These are phyloP conservation scores for Leptomonas pyrrhocoris DNA, from an alignment of 208 protist species.

Conservation along the genomic window DNA sequence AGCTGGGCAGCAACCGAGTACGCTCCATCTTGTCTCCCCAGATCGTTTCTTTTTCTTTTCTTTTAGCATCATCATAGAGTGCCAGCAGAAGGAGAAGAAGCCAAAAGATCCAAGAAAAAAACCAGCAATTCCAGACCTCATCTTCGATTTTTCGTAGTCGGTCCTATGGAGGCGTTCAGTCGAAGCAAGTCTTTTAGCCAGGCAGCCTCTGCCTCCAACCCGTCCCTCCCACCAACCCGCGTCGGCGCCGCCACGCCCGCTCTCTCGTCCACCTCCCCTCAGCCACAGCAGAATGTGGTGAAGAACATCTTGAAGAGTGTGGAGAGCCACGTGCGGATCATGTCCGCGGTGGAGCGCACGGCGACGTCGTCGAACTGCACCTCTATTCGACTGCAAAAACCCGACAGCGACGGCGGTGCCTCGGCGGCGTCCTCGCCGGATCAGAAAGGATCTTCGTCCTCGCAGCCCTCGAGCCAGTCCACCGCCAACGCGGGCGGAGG, in stretches of 20 bases:
- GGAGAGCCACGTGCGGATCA: conserved; percentile 82
- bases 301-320: conserved; percentile 85
- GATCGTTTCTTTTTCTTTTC: no score
- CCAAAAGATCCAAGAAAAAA: no score
- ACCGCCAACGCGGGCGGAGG: neutral
- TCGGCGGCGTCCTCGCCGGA: conserved; percentile 2
- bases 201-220: conserved; percentile 14
- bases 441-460: conserved; percentile 5
- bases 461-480: conserved; percentile 17
- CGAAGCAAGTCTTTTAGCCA: conserved; percentile 47
- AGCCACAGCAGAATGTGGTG: conserved; percentile 26
- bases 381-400: conserved; percentile 58
- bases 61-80: no score
- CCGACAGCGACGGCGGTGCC: conserved; percentile 13
- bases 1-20: no score
- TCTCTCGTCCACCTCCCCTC: neutral
- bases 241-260: neutral
- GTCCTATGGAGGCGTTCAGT: conserved; percentile 32
- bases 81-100: no score
- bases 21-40: no score
- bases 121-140: neutral
- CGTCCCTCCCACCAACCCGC: conserved; percentile 11
- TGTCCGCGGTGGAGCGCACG: conserved; percentile 76
- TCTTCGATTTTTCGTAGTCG: conserved; percentile 5
- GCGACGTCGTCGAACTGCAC: conserved; percentile 78